Base-by-base conservation (phyloP, 2,329 filamentous ascomycete species). In the Xylariaceae sp. region DNA sequence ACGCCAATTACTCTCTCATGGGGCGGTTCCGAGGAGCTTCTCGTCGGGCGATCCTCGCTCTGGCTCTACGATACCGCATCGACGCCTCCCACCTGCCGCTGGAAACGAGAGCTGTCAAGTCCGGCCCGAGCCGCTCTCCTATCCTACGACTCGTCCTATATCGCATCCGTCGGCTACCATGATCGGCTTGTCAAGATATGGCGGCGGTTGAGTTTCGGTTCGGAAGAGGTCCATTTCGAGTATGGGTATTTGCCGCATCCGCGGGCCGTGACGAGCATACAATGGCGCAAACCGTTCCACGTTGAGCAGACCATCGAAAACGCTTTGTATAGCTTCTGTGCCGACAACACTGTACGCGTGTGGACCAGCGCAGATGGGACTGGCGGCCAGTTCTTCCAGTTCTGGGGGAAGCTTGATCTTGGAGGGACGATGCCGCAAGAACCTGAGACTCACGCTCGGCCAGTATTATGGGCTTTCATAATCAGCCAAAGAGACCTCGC, bases 171-270 rank as follows among this genome's bases (percentile, higher is more conserved):
- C 12, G 88, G 90, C 40, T 76, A 79, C 47, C 83, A 89, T 67
- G 94, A 97, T 70, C 80, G 86, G 48, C 74, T 97, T 18, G 85
- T 95, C 61, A 97, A 99, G 72, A 81, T 97, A 63, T 99, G 95
- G 94, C 84, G 91, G 59, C 82, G 92, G 49, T 75, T 95, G 21
- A 88, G 87, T 8, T 96, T 92, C 67, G 90, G 90, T 13, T 80
- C 84, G 0, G 86, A 90, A 54, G 87, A 95, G 62, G 87, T 90
- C 37, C 81, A 88, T 53, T 97, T 97, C 71, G 92, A 97, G 64
- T 86, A 95, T 64, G 85, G 86, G 26, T 97, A 97, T 70, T 82
- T 99, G 1, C 78, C 85, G n/a, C 94, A 99, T 68, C 89, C 90
- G 1, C 78, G 81, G 22, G 73, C 86, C 0, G 84, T 99, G n/a